A percentile compares a stretch with the other conserved stretches of the same genome.
Conservation (phyloP, 495 filamentous ascomycete genomes). For the Aspergillus mulundensis region DNA sequence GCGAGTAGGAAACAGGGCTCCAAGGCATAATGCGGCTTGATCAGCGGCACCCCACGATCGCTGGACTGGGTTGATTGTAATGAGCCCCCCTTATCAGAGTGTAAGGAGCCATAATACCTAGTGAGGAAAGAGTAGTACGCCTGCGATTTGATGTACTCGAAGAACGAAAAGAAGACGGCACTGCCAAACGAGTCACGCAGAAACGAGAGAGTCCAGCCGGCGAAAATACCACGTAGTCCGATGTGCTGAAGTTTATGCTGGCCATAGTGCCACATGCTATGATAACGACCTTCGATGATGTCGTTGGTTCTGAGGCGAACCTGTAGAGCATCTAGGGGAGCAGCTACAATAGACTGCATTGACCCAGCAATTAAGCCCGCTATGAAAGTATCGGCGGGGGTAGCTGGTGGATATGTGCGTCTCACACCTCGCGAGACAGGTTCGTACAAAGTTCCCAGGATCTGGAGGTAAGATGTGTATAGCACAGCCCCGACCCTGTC, state of each 20-base stretch:
- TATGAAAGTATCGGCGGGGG: constrained; percentile 59
- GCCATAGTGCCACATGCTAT: constrained; percentile 80
- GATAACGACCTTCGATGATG: constrained; percentile 63
- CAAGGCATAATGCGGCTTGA: constrained; percentile 79
- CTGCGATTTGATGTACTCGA: constrained; percentile 85
- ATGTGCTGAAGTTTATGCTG: constrained; percentile 71
- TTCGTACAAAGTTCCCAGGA: constrained; percentile 66
- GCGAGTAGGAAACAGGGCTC: constrained; percentile 78
- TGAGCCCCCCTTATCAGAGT: constrained; percentile 26
- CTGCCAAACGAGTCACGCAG: constrained; percentile 78
- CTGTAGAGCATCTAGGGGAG: constrained; percentile 85
- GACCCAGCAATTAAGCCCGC: constrained; percentile 75
- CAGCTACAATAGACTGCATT: constrained; percentile 75
- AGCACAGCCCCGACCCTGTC: constrained; percentile 73
- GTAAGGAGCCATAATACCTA: constrained; percentile 66
- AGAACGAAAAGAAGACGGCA: constrained; percentile 78
- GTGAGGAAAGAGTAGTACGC: constrained; percentile 76
- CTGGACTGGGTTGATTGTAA: constrained; percentile 21
- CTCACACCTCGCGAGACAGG: constrained; percentile 65
- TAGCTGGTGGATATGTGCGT: constrained; percentile 71
- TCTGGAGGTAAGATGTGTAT: constrained; percentile 84
- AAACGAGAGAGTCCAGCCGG: constrained; percentile 74
- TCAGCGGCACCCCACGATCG: constrained; percentile 45
- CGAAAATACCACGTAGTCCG: constrained; percentile 74
- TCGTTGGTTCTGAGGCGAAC: constrained; percentile 70